Percentiles rank a stretch among this genome's conserved stretches.
These are phyloP conservation scores for Schwanniomyces sp. DNA, from an alignment of 805 yeast species.

Conservation along the genomic window DNA sequence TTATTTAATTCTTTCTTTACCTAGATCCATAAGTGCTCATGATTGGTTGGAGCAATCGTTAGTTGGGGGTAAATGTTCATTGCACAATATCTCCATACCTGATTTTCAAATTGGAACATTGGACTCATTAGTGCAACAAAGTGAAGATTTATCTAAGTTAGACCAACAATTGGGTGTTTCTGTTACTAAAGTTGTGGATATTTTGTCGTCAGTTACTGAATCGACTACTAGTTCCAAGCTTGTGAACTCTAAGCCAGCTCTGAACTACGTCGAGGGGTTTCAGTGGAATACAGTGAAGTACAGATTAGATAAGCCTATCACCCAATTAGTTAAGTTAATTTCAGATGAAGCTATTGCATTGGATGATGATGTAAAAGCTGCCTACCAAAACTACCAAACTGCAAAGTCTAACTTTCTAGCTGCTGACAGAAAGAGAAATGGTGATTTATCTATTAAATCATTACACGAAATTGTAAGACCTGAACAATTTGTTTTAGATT, in stretches of 20 bases:
- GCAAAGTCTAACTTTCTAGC: slow-evolving; percentile 84
- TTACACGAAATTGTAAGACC: slow-evolving; percentile 85
- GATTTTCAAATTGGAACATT: slow-evolving; percentile 91
- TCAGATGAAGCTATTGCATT: slow-evolving; percentile 77
- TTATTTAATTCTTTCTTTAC: slow-evolving; percentile 59
- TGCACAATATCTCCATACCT: slow-evolving; percentile 65
- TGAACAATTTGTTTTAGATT: slow-evolving; percentile 77
- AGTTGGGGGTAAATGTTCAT: slow-evolving; percentile 57
- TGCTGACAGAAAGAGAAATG: slow-evolving; percentile 89
- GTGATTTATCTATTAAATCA: slow-evolving; percentile 88
- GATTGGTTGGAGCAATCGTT: slow-evolving; percentile 58
- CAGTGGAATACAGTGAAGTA: slow-evolving; percentile 88
- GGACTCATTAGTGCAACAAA: slow-evolving; percentile 85
- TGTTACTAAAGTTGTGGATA: slow-evolving; percentile 74
- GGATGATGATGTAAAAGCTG: slow-evolving; percentile 80
- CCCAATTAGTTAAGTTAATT: slow-evolving; percentile 67
- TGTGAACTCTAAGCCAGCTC: slow-evolving; percentile 49
- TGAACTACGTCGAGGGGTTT: slow-evolving; percentile 70
- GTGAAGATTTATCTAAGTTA: slow-evolving; percentile 82
- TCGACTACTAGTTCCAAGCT: slow-evolving; percentile 20
- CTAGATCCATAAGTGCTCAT: slow-evolving; percentile 48
- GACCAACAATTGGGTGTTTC: slow-evolving; percentile 77
- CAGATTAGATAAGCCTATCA: slow-evolving; percentile 79
- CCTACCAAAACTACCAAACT: slow-evolving; percentile 71
- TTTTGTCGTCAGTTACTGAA: slow-evolving; percentile 48